A percentile compares a stretch with the other conserved stretches of the same genome.
Conservation (phyloP, 75 land plant genomes). For the Larix kaempferi region DNA sequence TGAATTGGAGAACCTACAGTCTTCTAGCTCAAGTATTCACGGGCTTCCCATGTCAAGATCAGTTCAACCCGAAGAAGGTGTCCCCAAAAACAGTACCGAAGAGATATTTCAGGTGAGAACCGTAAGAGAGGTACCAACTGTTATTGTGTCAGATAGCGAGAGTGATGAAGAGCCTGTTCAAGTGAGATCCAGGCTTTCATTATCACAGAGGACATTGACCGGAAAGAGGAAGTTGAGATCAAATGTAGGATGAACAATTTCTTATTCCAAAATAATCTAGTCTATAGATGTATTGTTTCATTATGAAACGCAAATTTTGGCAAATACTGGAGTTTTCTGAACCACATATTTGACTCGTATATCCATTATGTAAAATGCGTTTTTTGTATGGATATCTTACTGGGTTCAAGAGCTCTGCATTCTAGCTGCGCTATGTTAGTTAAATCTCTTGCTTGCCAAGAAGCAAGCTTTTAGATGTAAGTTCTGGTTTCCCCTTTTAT, state of each 20-base stretch:
- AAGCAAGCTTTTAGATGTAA: not conserved
- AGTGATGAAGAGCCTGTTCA: constrained; percentile 24
- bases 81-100: too few relatives aligned
- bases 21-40: too few relatives aligned
- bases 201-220: constrained; percentile 8
- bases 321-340: not conserved
- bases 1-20: too few relatives aligned
- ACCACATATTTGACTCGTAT: not conserved
- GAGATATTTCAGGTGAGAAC: too few relatives aligned
- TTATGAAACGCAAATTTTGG: not conserved
- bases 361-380: not conserved
- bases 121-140: not conserved
- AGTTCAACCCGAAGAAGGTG: too few relatives aligned
- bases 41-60: too few relatives aligned
- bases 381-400: not conserved
- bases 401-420: not conserved
- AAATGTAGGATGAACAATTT: not conserved
- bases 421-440: not conserved
- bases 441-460: not conserved
- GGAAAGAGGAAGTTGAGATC: constrained; percentile 10
- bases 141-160: constrained; percentile 25
- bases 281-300: not conserved
- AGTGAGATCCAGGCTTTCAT: constrained; percentile 11
- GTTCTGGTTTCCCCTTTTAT: not conserved
- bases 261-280: too few relatives aligned